Base-by-base conservation (phyloP, 106 monocot genomes). In the Dioscorea dumetorum region DNA sequence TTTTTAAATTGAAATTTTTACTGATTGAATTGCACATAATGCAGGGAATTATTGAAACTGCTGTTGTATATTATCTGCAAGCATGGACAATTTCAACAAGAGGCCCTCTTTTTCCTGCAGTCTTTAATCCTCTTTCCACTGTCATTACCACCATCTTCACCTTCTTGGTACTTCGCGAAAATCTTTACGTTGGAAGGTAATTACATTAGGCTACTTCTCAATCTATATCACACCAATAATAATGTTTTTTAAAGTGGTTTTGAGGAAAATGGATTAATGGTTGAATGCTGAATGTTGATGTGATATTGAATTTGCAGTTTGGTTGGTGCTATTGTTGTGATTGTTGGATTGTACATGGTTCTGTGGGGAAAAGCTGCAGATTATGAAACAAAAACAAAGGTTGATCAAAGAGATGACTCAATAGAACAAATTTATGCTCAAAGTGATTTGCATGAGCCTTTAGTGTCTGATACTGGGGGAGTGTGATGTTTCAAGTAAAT, bases 171-270 rank as follows among this genome's bases (percentile, higher is more conserved):
- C 84, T 87, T 60, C 69, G 76, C 23, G 87, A 87, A 33, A 64
- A 64, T 22, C 75, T 87, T 12, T 60, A 87, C 61, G 3, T 81
- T 33, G 87, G 87, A 67, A 87, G 83, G 87, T 80, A 21, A 21
- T 50, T 16, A 12, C 18, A 13, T 41, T 8, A 41, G 6, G 6
- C 41, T 6, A 28, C 2, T 28, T 28, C 28, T 28, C 28, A 3
- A 41, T 41, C 28, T 41, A 41, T 41, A 41, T 41, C 10, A 8
- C 10, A 41, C 0, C 41, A 41, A 41, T 41, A 10, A 3, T n/a
- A n/a, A n/a, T n/a, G n/a, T 41, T 41, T 3, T 41, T 41, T 10
- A 41, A 28, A 28, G 6, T 10, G 41, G 41, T 41, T 41, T 41
- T 54, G 0, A 5, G 5, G 15, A 19, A 54, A 5, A 54, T 5